A percentile compares a stretch with the other conserved stretches of the same genome.
phyloP scores from a whole-genome alignment of 148 eudicot species.

The Fagopyrum homotropicum region DNA sequence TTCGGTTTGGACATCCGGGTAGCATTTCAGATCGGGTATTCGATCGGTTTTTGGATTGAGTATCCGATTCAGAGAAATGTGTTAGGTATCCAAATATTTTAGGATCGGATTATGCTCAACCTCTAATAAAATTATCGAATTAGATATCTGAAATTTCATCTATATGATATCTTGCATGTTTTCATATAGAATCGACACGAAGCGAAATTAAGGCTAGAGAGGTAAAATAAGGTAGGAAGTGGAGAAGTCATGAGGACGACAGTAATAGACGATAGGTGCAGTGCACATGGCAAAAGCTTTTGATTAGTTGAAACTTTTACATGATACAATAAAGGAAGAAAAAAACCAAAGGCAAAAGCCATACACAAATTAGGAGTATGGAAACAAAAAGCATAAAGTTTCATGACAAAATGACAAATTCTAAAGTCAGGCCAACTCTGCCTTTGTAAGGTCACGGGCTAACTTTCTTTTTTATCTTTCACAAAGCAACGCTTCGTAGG shows the following conservation, averaged over 20 bases:
- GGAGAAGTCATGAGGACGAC: background rate
- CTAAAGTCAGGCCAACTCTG: background rate
- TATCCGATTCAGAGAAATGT: too few relatives aligned
- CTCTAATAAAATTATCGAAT: too few relatives aligned
- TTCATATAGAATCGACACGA: too few relatives aligned
- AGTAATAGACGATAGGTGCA: background rate
- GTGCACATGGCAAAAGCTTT: background rate
- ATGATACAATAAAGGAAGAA: background rate
- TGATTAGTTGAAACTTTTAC: constrained; percentile 1
- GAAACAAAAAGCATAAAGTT: background rate
- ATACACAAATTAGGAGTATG: background rate
- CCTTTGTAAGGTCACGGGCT: constrained; percentile 6
- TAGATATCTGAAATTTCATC: too few relatives aligned
- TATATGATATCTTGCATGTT: too few relatives aligned
- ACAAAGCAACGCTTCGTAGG: background rate
- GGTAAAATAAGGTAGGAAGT: background rate
- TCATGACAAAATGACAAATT: constrained; percentile 8
- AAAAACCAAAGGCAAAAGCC: background rate
- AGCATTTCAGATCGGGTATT: too few relatives aligned
- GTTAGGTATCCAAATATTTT: too few relatives aligned
- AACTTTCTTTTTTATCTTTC: background rate
- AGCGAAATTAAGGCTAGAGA: too few relatives aligned
- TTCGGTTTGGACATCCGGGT: too few relatives aligned
- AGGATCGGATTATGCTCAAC: too few relatives aligned
- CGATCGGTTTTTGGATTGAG: too few relatives aligned